Conservation (phyloP, 441 rosid genomes). For the Erodium moschatum region DNA sequence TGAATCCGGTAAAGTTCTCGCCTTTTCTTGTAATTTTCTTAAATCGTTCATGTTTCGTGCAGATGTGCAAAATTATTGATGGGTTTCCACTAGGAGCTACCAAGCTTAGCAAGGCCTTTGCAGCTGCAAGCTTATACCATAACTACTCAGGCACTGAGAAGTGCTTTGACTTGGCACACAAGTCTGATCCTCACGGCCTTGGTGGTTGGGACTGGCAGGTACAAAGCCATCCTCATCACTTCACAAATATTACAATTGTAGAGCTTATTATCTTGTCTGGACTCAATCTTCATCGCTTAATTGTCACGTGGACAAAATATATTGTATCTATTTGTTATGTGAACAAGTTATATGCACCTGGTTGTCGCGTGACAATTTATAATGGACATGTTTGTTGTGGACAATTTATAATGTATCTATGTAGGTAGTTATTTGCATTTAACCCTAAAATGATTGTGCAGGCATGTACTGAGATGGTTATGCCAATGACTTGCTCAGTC, state of each 20-base stretch:
- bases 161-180: constrained; percentile 51
- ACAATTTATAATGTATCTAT: too few species aligned
- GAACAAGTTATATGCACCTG: too few species aligned
- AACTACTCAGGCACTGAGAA: constrained; percentile 47
- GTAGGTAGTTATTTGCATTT: background rate
- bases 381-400: too few species aligned
- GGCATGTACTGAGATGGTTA: constrained; percentile 80
- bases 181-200: constrained; percentile 52
- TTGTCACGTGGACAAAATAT: too few species aligned
- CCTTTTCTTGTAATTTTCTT: too few species aligned
- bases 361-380: too few species aligned
- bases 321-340: too few species aligned
- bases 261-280: too few species aligned
- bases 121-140: constrained; percentile 69
- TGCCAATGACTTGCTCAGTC: constrained; percentile 60
- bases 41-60: constrained; percentile 12
- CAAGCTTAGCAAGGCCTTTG: constrained; percentile 49
- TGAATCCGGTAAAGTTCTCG: background rate
- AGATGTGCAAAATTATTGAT: constrained; percentile 75
- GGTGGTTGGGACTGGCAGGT: constrained; percentile 77
- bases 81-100: constrained; percentile 36
- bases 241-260: too few species aligned
- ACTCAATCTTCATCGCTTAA: too few species aligned
- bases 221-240: background rate
- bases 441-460: constrained; percentile 14